These are phyloP conservation scores for Coprinopsis sp. DNA, from an alignment of 768 basidiomycete genomes.

Conservation along the genomic window DNA sequence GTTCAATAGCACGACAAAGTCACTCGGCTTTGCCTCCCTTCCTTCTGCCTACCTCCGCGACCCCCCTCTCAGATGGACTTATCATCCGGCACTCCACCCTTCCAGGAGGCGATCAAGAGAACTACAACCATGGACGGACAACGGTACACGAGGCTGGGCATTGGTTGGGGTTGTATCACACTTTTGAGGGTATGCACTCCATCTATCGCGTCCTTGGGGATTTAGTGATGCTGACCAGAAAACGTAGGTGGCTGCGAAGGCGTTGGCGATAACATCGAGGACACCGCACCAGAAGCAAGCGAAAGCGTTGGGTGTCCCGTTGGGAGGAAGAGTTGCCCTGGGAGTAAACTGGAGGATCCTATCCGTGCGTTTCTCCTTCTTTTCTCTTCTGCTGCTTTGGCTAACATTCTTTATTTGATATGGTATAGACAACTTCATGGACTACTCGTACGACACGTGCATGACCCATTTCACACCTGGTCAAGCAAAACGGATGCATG, in stretches of 20 bases:
- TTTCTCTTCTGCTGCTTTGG: background rate
- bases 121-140: conserved; percentile 42
- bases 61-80: conserved; percentile 43
- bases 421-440: conserved; percentile 40
- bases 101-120: conserved; percentile 34
- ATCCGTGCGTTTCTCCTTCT: conserved; percentile 28
- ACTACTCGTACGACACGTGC: conserved; percentile 43
- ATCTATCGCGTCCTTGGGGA: background rate
- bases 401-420: background rate
- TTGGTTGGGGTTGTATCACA: conserved; percentile 47
- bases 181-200: conserved; percentile 34
- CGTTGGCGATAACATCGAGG: conserved; percentile 36
- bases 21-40: conserved; percentile 46
- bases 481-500: conserved; percentile 34
- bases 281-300: conserved; percentile 37
- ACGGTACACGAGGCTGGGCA: conserved; percentile 48
- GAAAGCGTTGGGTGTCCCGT: conserved; percentile 35
- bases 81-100: conserved; percentile 33
- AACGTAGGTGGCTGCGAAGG: conserved; percentile 25
- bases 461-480: conserved; percentile 42
- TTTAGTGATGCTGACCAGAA: background rate
- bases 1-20: conserved; percentile 20
- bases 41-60: conserved; percentile 33
- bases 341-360: conserved; percentile 30
- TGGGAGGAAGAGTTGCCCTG: conserved; percentile 27